These are phyloP conservation scores for Whalleya microplaca DNA, from an alignment of 2,329 filamentous ascomycete species.

Conservation along the genomic window DNA sequence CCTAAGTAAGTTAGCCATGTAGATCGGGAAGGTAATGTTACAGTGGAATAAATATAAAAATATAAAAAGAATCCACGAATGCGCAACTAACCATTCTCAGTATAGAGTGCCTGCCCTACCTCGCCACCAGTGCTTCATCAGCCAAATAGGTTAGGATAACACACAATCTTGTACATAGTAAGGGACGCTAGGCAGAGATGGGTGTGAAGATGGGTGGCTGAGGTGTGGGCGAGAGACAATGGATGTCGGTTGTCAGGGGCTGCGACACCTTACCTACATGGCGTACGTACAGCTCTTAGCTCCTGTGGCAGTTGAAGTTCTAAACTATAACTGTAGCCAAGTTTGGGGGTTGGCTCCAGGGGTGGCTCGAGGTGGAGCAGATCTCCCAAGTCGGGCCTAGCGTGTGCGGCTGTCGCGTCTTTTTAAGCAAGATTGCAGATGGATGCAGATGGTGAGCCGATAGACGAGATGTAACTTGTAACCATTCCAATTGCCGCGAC, in stretches of 20 bases:
- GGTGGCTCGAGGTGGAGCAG: constrained; percentile 1
- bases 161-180: background rate
- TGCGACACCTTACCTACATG: constrained; percentile 11
- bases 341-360: no score
- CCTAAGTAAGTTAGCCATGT: background rate
- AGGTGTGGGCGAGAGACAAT: background rate
- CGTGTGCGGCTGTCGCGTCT: background rate
- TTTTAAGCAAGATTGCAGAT: constrained; percentile 9
- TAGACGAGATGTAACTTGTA: constrained; percentile 11
- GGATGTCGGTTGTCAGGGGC: constrained; percentile 4
- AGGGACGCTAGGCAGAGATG: no score
- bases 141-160: background rate
- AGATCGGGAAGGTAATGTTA: background rate
- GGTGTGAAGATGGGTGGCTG: no score
- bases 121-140: constrained; percentile 9
- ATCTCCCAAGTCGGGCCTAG: background rate
- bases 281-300: background rate
- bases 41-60: background rate
- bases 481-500: constrained; percentile 6
- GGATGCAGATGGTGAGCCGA: constrained; percentile 7
- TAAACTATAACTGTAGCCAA: no score
- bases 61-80: constrained; percentile 8
- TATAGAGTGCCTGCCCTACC: constrained; percentile 1
- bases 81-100: constrained; percentile 17
- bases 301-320: constrained; percentile 18